Evolutionary conservation across 2,329 filamentous ascomycete species (phyloP).

Genomic region (Penicillium paneum): DNA sequence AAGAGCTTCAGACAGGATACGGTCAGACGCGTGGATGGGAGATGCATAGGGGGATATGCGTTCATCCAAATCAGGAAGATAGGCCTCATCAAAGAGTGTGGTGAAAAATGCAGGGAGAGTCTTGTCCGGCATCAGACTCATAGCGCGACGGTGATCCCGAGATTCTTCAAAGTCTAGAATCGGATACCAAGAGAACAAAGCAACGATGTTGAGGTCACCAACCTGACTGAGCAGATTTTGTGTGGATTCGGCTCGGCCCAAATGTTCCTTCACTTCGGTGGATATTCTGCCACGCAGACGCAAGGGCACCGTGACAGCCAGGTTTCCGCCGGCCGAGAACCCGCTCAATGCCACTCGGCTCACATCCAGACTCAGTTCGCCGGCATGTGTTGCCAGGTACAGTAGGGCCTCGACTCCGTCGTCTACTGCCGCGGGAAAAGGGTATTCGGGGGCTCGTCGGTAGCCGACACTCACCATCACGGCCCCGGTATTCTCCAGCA

Average conservation of each 20-base stretch:
- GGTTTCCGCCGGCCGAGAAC: conserved; percentile 63
- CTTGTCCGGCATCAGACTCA: conserved; percentile 52
- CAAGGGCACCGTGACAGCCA: conserved; percentile 60
- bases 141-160: conserved; percentile 56
- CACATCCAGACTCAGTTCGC: conserved; percentile 56
- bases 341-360: conserved; percentile 58
- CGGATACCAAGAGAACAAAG: conserved; percentile 61
- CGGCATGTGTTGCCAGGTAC: conserved; percentile 56
- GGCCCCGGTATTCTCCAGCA: conserved; percentile 55
- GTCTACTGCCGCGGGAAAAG: conserved; percentile 62
- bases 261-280: conserved; percentile 23
- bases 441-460: conserved; percentile 58
- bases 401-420: conserved; percentile 61
- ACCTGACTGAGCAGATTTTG: conserved; percentile 37
- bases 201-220: conserved; percentile 51
- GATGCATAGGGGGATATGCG: conserved; percentile 58
- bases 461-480: conserved; percentile 62
- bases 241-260: conserved; percentile 33
- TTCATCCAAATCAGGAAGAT: conserved; percentile 46
- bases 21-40: conserved; percentile 55
- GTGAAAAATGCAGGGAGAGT: conserved; percentile 49
- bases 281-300: conserved; percentile 48
- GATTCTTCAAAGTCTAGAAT: conserved; percentile 61
- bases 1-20: conserved; percentile 52
- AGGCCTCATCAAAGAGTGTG: conserved; percentile 49